phyloP scores from a whole-genome alignment of 768 basidiomycete genomes.

The Scleroderma bovista region DNA sequence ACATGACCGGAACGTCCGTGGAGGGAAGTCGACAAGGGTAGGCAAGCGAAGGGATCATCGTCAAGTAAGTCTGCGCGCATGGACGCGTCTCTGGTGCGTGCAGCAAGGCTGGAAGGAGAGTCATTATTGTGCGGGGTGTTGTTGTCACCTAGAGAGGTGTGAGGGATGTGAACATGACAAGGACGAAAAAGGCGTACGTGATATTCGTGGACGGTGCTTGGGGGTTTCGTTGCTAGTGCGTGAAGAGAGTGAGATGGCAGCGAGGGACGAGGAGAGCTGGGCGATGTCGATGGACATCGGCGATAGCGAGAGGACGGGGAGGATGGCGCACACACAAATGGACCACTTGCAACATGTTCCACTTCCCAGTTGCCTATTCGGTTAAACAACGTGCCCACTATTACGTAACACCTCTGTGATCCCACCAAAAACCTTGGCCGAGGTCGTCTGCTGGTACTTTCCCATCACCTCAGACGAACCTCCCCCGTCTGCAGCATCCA shows the following conservation, averaged over 20 bases:
- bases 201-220: conserved; percentile 1
- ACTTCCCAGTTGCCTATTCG: too few relatives aligned
- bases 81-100: conserved; percentile 22
- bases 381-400: too few relatives aligned
- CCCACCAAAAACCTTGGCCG: conserved; percentile 58
- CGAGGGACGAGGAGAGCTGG: conserved; percentile 13
- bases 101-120: conserved; percentile 28
- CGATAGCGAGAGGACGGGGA: neutral
- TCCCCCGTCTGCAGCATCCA: conserved; percentile 58
- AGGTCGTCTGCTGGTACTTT: conserved; percentile 62
- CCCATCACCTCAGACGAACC: conserved; percentile 48
- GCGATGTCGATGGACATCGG: conserved; percentile 20
- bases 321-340: too few relatives aligned
- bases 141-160: conserved; percentile 12
- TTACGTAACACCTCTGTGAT: conserved; percentile 38
- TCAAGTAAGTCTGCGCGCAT: conserved; percentile 10
- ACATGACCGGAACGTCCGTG: conserved; percentile 36
- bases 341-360: too few relatives aligned
- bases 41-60: conserved; percentile 4
- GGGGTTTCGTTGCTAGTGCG: conserved; percentile 17
- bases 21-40: conserved; percentile 9
- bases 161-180: conserved; percentile 27
- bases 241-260: conserved; percentile 12
- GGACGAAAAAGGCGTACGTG: conserved; percentile 15
- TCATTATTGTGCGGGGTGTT: conserved; percentile 6